A percentile compares a stretch with the other conserved stretches of the same genome.
These are phyloP conservation scores for Carex arenaria DNA, from an alignment of 202 grass and related monocot species.

Conservation along the genomic window DNA sequence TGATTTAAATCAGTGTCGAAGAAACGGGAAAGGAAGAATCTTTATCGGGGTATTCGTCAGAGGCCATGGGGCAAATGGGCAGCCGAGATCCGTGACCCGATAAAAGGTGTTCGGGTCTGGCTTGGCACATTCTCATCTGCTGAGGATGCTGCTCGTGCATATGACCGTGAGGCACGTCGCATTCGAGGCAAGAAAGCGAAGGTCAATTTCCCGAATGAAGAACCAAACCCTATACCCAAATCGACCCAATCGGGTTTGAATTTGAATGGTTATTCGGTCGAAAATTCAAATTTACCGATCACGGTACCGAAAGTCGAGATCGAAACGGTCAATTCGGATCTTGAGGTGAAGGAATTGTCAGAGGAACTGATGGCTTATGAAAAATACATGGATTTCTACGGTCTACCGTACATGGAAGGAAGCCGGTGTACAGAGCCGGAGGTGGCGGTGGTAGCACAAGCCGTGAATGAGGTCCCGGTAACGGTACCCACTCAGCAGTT, in stretches of 20 bases:
- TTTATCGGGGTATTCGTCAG: slow-evolving; percentile 63
- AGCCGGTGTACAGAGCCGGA: background rate
- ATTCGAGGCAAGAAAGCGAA: slow-evolving; percentile 83
- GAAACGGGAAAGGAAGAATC: slow-evolving; percentile 57
- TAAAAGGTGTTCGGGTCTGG: slow-evolving; percentile 92
- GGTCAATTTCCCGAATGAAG: slow-evolving; percentile 75
- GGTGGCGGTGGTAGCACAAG: background rate
- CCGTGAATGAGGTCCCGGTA: background rate
- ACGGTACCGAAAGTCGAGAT: background rate
- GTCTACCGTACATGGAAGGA: slow-evolving; percentile 82
- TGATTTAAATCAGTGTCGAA: slow-evolving; percentile 20
- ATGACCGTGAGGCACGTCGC: slow-evolving; percentile 64
- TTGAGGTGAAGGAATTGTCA: slow-evolving; percentile 56
- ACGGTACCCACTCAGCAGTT: slow-evolving; percentile 8
- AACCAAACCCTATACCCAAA: background rate
- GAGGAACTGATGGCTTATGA: slow-evolving; percentile 79
- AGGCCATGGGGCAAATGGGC: slow-evolving; percentile 52
- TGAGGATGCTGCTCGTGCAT: slow-evolving; percentile 72
- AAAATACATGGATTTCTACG: slow-evolving; percentile 75
- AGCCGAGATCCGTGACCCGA: slow-evolving; percentile 45
- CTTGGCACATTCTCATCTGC: slow-evolving; percentile 77
- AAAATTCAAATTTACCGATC: background rate
- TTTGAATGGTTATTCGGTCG: background rate
- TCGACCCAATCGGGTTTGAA: background rate
- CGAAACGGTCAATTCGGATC: background rate